These are phyloP conservation scores for Cercospora berteroae DNA, from an alignment of 2,329 filamentous ascomycete genomes.

Conservation along the genomic window DNA sequence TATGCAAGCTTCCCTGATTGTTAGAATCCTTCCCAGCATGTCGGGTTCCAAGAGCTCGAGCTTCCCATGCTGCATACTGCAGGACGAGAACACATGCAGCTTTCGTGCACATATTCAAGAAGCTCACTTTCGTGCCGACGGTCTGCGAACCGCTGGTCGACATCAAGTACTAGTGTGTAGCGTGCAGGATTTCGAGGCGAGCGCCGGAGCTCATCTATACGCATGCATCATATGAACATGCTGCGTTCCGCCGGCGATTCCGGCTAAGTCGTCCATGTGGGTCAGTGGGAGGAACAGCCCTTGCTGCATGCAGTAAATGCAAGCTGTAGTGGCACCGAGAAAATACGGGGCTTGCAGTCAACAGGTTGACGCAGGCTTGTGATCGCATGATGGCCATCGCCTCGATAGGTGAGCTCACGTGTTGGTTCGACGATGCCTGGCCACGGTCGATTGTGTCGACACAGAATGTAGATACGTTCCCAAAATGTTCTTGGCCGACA, in stretches of 20 bases:
- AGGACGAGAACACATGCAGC: background rate
- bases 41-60: background rate
- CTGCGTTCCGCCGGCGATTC: background rate
- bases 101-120: background rate
- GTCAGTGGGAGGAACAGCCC: background rate
- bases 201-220: background rate
- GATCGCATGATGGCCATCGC: too few species aligned
- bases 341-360: background rate
- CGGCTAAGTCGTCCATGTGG: background rate
- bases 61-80: background rate
- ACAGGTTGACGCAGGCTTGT: background rate
- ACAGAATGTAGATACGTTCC: too few species aligned
- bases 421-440: too few species aligned
- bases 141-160: background rate
- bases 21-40: background rate
- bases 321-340: background rate
- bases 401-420: too few species aligned
- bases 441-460: too few species aligned
- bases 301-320: background rate
- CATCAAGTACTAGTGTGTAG: background rate
- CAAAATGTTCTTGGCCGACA: too few species aligned
- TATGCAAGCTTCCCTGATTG: background rate
- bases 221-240: background rate
- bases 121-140: background rate
- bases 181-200: background rate